Evolutionary conservation across 2,329 filamentous ascomycete genomes (phyloP).

Genomic region (Emergomyces pasteurianus): DNA sequence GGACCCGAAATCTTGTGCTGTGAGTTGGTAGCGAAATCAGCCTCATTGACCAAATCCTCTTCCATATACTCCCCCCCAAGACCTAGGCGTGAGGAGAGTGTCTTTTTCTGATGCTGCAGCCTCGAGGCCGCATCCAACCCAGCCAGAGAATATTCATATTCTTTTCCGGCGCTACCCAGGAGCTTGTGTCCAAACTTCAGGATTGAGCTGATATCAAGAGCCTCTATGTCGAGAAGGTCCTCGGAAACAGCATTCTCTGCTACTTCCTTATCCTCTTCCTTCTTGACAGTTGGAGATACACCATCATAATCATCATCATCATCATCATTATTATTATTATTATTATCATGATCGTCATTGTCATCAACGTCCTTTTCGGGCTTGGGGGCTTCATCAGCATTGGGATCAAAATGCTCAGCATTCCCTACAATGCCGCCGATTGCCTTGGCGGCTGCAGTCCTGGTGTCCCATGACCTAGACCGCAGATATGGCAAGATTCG

Average conservation of each 20-base stretch:
- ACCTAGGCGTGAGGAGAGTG: slow-evolving; percentile 67
- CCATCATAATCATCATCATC: slow-evolving; percentile 21
- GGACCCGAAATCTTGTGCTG: slow-evolving; percentile 29
- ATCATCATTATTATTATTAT: slow-evolving; percentile 23
- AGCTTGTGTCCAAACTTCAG: slow-evolving; percentile 74
- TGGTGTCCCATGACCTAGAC: slow-evolving; percentile 94
- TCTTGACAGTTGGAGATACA: slow-evolving; percentile 17
- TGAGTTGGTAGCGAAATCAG: slow-evolving; percentile 43
- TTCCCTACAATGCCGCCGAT: slow-evolving; percentile 89
- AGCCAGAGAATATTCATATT: slow-evolving; percentile 74
- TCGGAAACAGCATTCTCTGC: slow-evolving; percentile 31
- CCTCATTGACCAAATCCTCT: slow-evolving; percentile 62
- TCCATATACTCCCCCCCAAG: slow-evolving; percentile 74
- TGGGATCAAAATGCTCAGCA: slow-evolving; percentile 79
- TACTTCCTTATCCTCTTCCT: slow-evolving; percentile 24
- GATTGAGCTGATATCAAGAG: slow-evolving; percentile 66
- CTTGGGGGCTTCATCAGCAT: slow-evolving; percentile 51
- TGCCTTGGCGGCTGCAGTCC: slow-evolving; percentile 84
- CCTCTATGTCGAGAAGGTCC: slow-evolving; percentile 58
- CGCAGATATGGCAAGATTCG: slow-evolving; percentile 90
- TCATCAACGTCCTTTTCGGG: slow-evolving; percentile 40
- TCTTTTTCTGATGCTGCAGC: slow-evolving; percentile 81
- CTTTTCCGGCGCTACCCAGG: slow-evolving; percentile 65
- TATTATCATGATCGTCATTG: neutral
- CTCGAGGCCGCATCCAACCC: slow-evolving; percentile 70